Base-by-base conservation (phyloP, 257 asterid species). In the Prunella vulgaris region DNA sequence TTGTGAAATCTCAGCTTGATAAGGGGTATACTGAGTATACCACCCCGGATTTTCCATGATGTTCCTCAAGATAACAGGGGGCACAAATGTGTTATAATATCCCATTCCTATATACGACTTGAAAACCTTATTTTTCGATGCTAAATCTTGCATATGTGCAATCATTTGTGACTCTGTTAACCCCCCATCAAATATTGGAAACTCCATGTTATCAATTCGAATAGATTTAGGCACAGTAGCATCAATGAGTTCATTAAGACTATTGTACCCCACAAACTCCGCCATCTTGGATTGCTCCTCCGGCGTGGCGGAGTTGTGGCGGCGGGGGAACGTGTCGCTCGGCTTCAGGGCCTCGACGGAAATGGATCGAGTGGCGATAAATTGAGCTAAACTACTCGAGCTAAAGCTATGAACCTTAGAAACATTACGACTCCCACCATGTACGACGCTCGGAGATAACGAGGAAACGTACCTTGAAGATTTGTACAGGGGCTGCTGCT, bases 21-120 rank as follows among this genome's bases (percentile, higher is more conserved):
- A 94, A 25, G 99, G 99, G 4, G 99, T 94, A 52, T 94, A 94
- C 78, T 94, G 99, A 59, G 99, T 94, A 60, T 94, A 94, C 99
- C 99, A 94, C 66, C 88, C 99, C 1, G 99, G 99, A 66, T 94
- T 94, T 24, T 94, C 99, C 93, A 91, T 70, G 4, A 94, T 82
- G 40, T 94, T 93, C 77, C 99, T 77, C 82, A 94, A 70, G 25
- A 94, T 94, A 10, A 94, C 99, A 53, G 96, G 97, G 2, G 99
- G 99, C 0, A 94, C 97, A 68, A 56, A 83, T 1, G 99, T 94
- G 38, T 84, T 78, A 63, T 94, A 94, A 56, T 94, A 94, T 0
- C 99, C 99, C 99, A 94, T 94, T 5, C 99, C 99, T 42, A 94
- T 87, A 68, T 40, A 91, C 0, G 99, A 94, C 78, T 94, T 91